Evolutionary conservation across 805 yeast genomes (phyloP).

Genomic region (Candida nonsorbophila): DNA sequence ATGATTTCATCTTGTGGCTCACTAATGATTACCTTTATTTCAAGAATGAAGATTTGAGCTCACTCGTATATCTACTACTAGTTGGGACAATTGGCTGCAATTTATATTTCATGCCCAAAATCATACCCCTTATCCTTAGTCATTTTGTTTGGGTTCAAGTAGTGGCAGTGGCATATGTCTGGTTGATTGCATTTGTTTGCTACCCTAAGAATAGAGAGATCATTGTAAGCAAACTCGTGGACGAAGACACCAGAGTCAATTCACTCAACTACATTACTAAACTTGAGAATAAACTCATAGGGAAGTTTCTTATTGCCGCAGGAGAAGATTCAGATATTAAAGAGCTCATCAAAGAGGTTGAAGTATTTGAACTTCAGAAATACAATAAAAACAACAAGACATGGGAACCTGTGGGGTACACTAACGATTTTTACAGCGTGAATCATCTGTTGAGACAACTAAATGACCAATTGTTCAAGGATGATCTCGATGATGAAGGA

Average conservation of each 20-base stretch:
- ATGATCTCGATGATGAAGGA: slow-evolving; percentile 10
- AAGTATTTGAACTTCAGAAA: slow-evolving; percentile 64
- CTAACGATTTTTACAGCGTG: slow-evolving; percentile 48
- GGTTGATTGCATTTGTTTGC: slow-evolving; percentile 39
- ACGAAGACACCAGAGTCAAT: slow-evolving; percentile 61
- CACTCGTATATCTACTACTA: slow-evolving; percentile 41
- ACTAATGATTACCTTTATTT: slow-evolving; percentile 59
- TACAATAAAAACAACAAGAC: slow-evolving; percentile 43
- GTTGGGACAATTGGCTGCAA: slow-evolving; percentile 17
- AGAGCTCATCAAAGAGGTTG: slow-evolving; percentile 40
- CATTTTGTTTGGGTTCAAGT: slow-evolving; percentile 23
- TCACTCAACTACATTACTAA: slow-evolving; percentile 44
- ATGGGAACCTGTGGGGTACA: slow-evolving; percentile 63
- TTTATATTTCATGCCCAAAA: slow-evolving; percentile 20
- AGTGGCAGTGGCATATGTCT: slow-evolving; percentile 33
- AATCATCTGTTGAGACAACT: slow-evolving; percentile 27
- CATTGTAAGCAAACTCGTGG: slow-evolving; percentile 43
- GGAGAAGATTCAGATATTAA: slow-evolving; percentile 9
- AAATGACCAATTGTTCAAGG: slow-evolving; percentile 9
- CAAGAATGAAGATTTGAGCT: slow-evolving; percentile 55
- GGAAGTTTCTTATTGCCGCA: slow-evolving; percentile 6
- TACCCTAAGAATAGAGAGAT: slow-evolving; percentile 53
- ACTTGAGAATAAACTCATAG: slow-evolving; percentile 35
- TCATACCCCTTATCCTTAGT: slow-evolving; percentile 23
- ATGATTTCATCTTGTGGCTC: slow-evolving; percentile 50